Evolutionary conservation across 768 basidiomycete genomes (phyloP).

Genomic region (Mycena metata): DNA sequence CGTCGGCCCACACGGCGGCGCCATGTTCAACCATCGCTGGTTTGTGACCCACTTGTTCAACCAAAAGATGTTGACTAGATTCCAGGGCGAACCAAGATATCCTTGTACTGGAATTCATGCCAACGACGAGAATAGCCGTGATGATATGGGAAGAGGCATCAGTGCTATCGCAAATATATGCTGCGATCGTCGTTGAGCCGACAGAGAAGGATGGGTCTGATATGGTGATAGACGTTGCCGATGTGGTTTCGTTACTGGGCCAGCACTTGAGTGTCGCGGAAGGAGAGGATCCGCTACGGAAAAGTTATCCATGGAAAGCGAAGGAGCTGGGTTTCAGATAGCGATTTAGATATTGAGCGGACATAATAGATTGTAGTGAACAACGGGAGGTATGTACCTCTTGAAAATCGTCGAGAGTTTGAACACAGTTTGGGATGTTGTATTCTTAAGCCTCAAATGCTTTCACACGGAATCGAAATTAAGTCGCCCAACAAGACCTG

Average conservation of each 20-base stretch:
- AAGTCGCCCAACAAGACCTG: no score
- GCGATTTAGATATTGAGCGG: no score
- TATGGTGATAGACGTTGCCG: conserved; percentile 26
- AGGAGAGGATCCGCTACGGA: conserved; percentile 23
- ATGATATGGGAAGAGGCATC: conserved; percentile 38
- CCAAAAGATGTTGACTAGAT: background rate
- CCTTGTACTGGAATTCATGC: conserved; percentile 33
- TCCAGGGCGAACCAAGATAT: conserved; percentile 27
- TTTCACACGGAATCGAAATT: no score
- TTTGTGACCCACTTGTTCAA: background rate
- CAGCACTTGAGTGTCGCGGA: conserved; percentile 17
- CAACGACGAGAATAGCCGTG: conserved; percentile 21
- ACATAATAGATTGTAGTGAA: no score
- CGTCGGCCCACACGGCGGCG: conserved; percentile 35
- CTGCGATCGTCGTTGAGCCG: conserved; percentile 31
- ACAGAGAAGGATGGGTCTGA: conserved; percentile 4
- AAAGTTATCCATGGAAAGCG: conserved; percentile 27
- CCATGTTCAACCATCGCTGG: conserved; percentile 38
- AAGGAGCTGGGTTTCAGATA: conserved; percentile 20
- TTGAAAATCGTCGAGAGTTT: no score
- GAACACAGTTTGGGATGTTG: no score
- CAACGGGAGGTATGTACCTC: no score
- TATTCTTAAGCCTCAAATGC: no score
- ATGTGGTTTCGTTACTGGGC: conserved; percentile 21
- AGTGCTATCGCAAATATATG: conserved; percentile 31